Base-by-base conservation (phyloP, 2,329 filamentous ascomycete species). In the Acrocalymma vagum region DNA sequence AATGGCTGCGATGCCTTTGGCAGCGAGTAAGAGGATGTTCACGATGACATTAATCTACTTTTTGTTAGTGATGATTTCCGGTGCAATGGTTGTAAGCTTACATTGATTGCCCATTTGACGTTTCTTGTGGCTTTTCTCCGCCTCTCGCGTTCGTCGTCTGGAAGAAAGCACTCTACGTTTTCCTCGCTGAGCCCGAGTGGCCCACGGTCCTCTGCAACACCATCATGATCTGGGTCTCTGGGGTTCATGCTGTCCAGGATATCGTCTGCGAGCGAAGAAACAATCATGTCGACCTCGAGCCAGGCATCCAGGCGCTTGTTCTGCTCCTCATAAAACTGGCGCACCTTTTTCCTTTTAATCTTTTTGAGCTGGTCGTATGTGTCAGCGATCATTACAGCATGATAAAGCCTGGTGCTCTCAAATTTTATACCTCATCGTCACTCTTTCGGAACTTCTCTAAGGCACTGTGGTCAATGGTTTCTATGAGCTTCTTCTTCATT, bases 161-260 rank as follows among this genome's bases (percentile, higher is more conserved):
- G 81, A 2, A 84, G 62, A 43, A 84, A 76, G 2, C 74, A 72
- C 40, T 78, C 76, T n/a, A 84, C 72, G 31, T 75, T 72, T 28
- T 78, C 81, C 6, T 69, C 65, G 4, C 72, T 74, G 16, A 58
- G 62, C 33, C 80, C 77, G 16, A 84, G 57, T 0, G 75, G 75
- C 0, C 79, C 80, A 5, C 72, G 66, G 13, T 78, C 68, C 52
- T 84, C 81, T 6, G 70, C 69, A n/a, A 78, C 62, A 3, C 81
- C 80, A 51, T 84, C 81, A 20, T 76, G 70, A 46, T 84, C 80
- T 2, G 76, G 69, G 38, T 84, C 81, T 2, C 51, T 51, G 1
- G 81, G 81, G 45, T 80, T 73, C 74, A 84, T 82, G 27, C 74
- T 78, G 42, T 84, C 81, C n/a, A 84, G 69, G 6, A 84, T 76